Conservation (phyloP, 2,329 filamentous ascomycete genomes). For the Fusarium gaditjirri region DNA sequence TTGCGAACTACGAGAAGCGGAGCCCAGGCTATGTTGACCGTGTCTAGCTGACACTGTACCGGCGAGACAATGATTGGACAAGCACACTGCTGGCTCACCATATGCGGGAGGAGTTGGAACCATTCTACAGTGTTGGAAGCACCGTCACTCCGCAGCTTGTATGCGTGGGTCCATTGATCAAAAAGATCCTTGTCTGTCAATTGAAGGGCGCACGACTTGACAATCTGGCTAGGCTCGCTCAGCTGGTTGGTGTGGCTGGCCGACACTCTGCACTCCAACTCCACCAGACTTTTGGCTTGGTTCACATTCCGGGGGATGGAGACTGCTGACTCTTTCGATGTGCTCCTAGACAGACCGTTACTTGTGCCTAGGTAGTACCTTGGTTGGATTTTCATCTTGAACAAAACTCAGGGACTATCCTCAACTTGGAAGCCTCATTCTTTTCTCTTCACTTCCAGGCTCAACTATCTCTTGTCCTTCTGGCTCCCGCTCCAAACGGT, state of each 20-base stretch:
- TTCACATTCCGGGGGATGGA: slow-evolving; percentile 18
- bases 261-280: slow-evolving; percentile 27
- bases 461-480: slow-evolving; percentile 10
- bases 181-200: slow-evolving; percentile 44
- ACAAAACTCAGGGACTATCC: slow-evolving; percentile 42
- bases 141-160: slow-evolving; percentile 21
- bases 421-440: slow-evolving; percentile 18
- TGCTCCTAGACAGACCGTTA: slow-evolving; percentile 18
- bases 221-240: slow-evolving; percentile 40
- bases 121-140: slow-evolving; percentile 31
- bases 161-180: slow-evolving; percentile 24
- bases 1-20: slow-evolving; percentile 46
- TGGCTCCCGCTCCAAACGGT: slow-evolving; percentile 16
- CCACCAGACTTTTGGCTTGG: slow-evolving; percentile 18
- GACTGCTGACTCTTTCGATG: slow-evolving; percentile 33
- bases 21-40: slow-evolving; percentile 28
- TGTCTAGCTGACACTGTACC: slow-evolving; percentile 28
- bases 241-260: slow-evolving; percentile 35
- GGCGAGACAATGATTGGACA: slow-evolving; percentile 18
- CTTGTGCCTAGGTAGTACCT: slow-evolving; percentile 2
- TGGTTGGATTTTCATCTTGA: slow-evolving; percentile 24
- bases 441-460: slow-evolving; percentile 18
- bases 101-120: not conserved
- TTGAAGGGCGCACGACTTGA: slow-evolving; percentile 45
- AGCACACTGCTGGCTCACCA: not conserved